Evolutionary conservation across 1,284 basidiomycete genomes (phyloP), one percentile per base, ranked within the genome.

Genomic region (Cryptococcus maquisensis): DNA sequence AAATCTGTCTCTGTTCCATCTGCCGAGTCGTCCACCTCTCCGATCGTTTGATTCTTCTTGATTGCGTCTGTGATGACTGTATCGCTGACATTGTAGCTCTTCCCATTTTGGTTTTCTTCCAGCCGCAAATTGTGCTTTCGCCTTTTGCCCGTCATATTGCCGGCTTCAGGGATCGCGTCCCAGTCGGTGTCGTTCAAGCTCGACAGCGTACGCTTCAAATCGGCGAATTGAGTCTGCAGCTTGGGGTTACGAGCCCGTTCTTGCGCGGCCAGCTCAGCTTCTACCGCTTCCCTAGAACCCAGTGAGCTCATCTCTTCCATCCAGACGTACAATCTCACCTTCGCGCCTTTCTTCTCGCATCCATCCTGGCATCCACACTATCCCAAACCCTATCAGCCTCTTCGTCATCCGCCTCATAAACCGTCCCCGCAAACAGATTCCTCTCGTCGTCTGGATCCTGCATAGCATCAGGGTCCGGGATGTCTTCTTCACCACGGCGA

Each of bases 371-470:
- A 71, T 98, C 94, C 3, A 98, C 92, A 21, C 79, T 68, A 24
- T 96, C 94, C 76, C 96, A 98, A 52, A 98, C 96, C 64, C 83
- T 83, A 74, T 98, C 95, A 0, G 95, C 96, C 72, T 98, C 95
- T 68, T 97, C 94, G 62, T 98, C 96, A 64, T 98, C 95, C 51
- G 89, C 87, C 72, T 98, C 95, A 73, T 99, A 98, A 0, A 91
- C 90, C 8, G 87, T 92, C 8, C 92, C 92, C 0, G 93, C 91
- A 71, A 99, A 98, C 8, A 99, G 82, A 37, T 94, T 95, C 57
- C 86, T 88, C 78, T 98, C 94, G 72, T 98, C 95, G 71, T 98
- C 96, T 6, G 94, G 95, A 74, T 98, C 95, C 73, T 96, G 91
- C 67, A 89, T 91, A 18, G 69, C 66, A 8, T 94, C 91, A 0